Conservation (phyloP, 2,329 filamentous ascomycete species). For the Exophiala aquamarina region DNA sequence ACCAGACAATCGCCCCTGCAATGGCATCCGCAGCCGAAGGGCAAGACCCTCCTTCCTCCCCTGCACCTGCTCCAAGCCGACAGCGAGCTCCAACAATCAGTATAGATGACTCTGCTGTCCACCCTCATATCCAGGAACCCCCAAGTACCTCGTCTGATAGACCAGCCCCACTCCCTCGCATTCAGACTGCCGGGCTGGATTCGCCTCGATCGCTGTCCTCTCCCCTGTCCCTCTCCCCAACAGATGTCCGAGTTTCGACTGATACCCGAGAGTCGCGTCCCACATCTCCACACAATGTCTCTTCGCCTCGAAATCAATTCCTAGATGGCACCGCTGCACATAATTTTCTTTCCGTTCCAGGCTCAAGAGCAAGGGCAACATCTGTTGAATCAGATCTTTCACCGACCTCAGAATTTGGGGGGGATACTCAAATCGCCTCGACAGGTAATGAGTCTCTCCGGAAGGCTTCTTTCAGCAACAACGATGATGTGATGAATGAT, state of each 20-base stretch:
- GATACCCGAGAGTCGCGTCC: constrained; percentile 63
- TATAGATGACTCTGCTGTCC: constrained; percentile 55
- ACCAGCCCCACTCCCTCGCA: constrained; percentile 37
- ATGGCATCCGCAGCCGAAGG: constrained; percentile 18
- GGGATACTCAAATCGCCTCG: constrained; percentile 53
- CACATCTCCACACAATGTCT: constrained; percentile 67
- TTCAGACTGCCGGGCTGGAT: constrained; percentile 38
- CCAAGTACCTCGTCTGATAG: constrained; percentile 30
- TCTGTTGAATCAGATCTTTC: constrained; percentile 59
- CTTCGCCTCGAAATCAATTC: constrained; percentile 56
- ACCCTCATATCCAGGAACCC: constrained; percentile 9
- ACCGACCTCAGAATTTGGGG: constrained; percentile 53
- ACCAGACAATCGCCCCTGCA: neutral
- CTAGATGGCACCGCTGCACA: constrained; percentile 50
- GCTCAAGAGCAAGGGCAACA: constrained; percentile 62
- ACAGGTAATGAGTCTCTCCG: constrained; percentile 36
- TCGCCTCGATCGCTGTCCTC: constrained; percentile 33
- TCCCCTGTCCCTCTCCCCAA: constrained; percentile 38
- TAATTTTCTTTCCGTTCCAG: constrained; percentile 64
- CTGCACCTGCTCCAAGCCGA: constrained; percentile 10
- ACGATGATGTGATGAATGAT: constrained; percentile 56
- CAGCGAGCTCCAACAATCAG: constrained; percentile 54
- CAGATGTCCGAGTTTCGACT: constrained; percentile 53
- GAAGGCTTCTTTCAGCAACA: constrained; percentile 34
- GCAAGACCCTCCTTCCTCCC: constrained; percentile 12